These are phyloP conservation scores for Fusarium agapanthi DNA, from an alignment of 2,329 filamentous ascomycete species.

Conservation along the genomic window DNA sequence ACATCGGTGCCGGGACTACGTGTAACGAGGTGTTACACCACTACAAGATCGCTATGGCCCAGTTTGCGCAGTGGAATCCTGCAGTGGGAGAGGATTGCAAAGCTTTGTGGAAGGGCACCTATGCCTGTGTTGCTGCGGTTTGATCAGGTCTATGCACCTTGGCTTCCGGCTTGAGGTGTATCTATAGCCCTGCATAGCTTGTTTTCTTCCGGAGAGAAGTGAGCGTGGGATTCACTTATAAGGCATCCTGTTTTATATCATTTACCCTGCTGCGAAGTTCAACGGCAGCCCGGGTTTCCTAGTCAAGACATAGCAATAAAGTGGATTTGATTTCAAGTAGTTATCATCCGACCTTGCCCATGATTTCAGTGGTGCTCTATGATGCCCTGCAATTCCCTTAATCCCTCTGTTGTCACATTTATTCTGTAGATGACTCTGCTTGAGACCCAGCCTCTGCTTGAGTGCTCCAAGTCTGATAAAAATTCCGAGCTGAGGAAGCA, in stretches of 20 bases:
- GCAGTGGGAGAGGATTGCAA: background rate
- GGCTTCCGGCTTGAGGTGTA: accelerated
- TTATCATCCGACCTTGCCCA: accelerated
- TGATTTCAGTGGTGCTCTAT: background rate
- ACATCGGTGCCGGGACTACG: background rate
- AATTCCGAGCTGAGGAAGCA: accelerated
- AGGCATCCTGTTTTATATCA: too few relatives aligned
- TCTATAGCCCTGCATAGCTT: accelerated
- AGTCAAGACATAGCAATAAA: background rate
- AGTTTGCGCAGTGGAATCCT: slow-evolving; percentile 9
- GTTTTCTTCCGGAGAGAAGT: accelerated
- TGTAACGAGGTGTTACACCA: background rate
- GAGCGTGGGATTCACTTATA: background rate
- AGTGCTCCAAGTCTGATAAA: background rate
- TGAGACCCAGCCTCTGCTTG: background rate
- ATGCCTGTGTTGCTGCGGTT: background rate
- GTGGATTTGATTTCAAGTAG: too few relatives aligned
- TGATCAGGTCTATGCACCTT: background rate
- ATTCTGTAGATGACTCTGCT: accelerated
- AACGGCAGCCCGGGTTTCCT: accelerated
- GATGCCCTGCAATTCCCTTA: accelerated
- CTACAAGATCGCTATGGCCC: background rate
- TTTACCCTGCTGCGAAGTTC: accelerated
- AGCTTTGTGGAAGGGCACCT: background rate
- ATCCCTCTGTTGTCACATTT: too few relatives aligned